These are phyloP conservation scores for Eucalyptus urophylla DNA, from an alignment of 345 rosid genomes.

Conservation along the genomic window DNA sequence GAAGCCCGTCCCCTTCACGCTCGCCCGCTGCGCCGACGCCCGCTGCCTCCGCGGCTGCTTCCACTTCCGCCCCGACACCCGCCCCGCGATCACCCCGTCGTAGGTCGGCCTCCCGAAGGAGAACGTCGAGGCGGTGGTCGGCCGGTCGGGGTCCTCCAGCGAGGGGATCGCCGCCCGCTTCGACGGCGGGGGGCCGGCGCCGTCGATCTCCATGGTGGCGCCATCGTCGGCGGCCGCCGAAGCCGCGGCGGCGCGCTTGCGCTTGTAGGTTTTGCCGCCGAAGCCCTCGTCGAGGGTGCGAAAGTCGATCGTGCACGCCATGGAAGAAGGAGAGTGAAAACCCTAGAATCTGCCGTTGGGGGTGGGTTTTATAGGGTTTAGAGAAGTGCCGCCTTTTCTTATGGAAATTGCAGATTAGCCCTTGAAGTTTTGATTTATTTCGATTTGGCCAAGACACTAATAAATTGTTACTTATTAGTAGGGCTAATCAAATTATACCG, in stretches of 20 bases:
- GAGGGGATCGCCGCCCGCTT: constrained; percentile 76
- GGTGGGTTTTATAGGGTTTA: not conserved
- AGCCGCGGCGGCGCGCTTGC: constrained; percentile 36
- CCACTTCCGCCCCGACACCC: constrained; percentile 80
- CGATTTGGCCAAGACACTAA: not conserved
- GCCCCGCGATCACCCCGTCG: constrained; percentile 95
- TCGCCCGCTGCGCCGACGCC: constrained; percentile 63
- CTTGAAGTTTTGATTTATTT: not conserved
- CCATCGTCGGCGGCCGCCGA: not conserved
- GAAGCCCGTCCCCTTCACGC: constrained; percentile 25
- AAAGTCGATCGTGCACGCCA: constrained; percentile 92
- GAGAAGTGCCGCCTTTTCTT: not conserved
- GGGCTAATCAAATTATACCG: not conserved
- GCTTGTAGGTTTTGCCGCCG: constrained; percentile 88
- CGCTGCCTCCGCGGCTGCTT: constrained; percentile 58
- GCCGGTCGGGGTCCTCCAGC: constrained; percentile 55
- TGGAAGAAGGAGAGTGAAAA: not conserved
- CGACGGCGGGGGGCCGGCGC: constrained; percentile 20
- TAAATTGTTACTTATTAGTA: not conserved
- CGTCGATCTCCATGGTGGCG: constrained; percentile 57
- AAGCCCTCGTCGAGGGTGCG: constrained; percentile 86
- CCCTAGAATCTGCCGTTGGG: not conserved
- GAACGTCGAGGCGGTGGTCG: constrained; percentile 1
- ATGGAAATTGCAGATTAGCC: not conserved
- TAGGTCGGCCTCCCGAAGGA: constrained; percentile 46